Percentiles rank a stretch among this genome's conserved stretches.
phyloP scores from a whole-genome alignment of 2,329 filamentous ascomycete species.

The Cladosporium colombiae region DNA sequence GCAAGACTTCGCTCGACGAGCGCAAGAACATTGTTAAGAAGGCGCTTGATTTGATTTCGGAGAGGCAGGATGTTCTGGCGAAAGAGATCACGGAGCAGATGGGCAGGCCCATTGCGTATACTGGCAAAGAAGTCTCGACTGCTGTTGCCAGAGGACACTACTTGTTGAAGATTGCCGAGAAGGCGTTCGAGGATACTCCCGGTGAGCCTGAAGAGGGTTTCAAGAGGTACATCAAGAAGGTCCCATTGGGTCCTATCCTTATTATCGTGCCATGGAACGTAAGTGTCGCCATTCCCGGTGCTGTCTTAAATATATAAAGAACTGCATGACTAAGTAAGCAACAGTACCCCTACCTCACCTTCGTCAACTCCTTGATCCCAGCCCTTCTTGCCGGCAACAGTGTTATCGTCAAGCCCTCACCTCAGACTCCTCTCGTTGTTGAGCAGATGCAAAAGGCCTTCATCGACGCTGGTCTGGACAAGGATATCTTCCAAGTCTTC shows the following conservation, averaged over 20 bases:
- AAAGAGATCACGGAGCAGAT: conserved; percentile 90
- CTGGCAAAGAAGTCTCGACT: conserved; percentile 78
- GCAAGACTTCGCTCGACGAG: conserved; percentile 71
- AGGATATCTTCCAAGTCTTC: conserved; percentile 86
- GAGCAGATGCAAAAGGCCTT: conserved; percentile 82
- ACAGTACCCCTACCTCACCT: conserved; percentile 90
- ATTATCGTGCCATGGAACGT: conserved; percentile 97
- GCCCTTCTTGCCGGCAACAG: conserved; percentile 88
- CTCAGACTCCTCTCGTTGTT: conserved; percentile 88
- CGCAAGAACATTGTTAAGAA: conserved; percentile 79
- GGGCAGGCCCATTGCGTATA: conserved; percentile 88
- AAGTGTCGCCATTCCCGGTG: conserved; percentile 43
- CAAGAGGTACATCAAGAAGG: conserved; percentile 84
- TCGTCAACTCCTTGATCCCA: conserved; percentile 89
- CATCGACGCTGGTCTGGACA: conserved; percentile 74
- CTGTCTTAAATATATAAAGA: background rate
- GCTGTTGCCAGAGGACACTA: conserved; percentile 85
- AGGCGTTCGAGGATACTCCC: conserved; percentile 75
- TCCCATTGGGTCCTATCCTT: conserved; percentile 82
- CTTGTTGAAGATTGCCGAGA: conserved; percentile 77
- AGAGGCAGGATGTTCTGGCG: conserved; percentile 76
- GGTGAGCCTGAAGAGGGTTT: conserved; percentile 86
- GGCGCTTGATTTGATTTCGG: conserved; percentile 69
- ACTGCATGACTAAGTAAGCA: conserved; percentile 14
- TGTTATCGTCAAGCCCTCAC: conserved; percentile 91